Conservation (phyloP, 495 filamentous ascomycete species). For the Tuber umbilicatum region DNA sequence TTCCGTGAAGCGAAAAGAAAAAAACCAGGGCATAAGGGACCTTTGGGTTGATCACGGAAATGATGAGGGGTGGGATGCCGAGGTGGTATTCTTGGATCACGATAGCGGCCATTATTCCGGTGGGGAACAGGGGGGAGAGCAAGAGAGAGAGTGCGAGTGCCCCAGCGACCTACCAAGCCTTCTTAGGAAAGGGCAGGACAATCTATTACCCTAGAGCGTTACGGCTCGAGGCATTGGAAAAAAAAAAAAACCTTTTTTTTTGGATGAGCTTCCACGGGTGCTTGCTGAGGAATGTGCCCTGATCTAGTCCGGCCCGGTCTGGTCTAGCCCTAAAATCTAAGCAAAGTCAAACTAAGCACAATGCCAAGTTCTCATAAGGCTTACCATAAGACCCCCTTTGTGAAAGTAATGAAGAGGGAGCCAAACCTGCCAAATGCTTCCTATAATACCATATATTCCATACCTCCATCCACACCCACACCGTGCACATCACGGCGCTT, state of each 20-base stretch:
- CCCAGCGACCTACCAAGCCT: not conserved
- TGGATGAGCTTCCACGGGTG: not conserved
- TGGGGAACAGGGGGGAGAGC: not conserved
- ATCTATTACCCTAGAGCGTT: too few relatives aligned
- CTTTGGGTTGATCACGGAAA: not conserved
- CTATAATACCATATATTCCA: not conserved
- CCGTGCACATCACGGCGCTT: not conserved
- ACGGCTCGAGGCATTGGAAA: not conserved
- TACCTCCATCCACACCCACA: too few relatives aligned
- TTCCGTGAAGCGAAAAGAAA: not conserved
- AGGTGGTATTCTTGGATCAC: not conserved
- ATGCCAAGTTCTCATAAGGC: not conserved
- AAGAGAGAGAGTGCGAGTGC: not conserved
- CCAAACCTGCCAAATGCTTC: not conserved
- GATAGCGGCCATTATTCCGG: not conserved
- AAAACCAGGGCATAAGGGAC: not conserved
- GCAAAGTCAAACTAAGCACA: not conserved
- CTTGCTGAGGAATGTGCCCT: not conserved
- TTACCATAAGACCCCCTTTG: too few relatives aligned
- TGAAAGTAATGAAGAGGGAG: not conserved
- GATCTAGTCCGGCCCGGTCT: not conserved
- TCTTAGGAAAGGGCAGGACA: not conserved
- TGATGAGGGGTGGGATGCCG: not conserved
- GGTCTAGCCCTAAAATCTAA: not conserved
- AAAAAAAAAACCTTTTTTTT: too few relatives aligned